Conservation (phyloP, 495 filamentous ascomycete genomes). For the Penicillium fimorum region DNA sequence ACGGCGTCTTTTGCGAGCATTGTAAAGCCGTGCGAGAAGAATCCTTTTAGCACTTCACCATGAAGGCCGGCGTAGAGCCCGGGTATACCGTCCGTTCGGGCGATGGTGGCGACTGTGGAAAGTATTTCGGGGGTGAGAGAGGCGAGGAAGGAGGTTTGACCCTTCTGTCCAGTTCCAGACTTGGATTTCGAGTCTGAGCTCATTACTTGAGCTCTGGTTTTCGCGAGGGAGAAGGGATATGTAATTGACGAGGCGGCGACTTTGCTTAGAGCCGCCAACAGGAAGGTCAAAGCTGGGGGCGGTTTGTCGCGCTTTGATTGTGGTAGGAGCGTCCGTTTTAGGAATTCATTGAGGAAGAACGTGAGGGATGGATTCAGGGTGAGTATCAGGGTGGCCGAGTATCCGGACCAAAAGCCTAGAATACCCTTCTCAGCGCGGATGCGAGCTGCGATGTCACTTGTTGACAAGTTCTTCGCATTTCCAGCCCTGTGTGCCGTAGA, state of each 20-base stretch:
- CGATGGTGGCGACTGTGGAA: conserved; percentile 60
- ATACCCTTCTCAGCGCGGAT: conserved; percentile 73
- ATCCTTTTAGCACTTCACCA: conserved; percentile 78
- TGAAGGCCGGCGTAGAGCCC: conserved; percentile 76
- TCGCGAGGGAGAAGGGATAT: conserved; percentile 84
- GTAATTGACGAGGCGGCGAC: conserved; percentile 74
- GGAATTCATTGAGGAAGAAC: conserved; percentile 73
- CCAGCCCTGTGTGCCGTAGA: conserved; percentile 45
- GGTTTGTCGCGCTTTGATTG: conserved; percentile 52
- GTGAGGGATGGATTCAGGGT: conserved; percentile 87
- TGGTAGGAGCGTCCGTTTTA: conserved; percentile 59
- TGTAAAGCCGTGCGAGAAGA: conserved; percentile 84
- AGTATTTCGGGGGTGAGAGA: conserved; percentile 56
- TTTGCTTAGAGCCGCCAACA: conserved; percentile 81
- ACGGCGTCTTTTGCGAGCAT: conserved; percentile 84
- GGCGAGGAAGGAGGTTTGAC: conserved; percentile 13
- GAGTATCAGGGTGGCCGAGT: conserved; percentile 74
- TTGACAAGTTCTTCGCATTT: conserved; percentile 18
- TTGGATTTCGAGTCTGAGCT: conserved; percentile 8
- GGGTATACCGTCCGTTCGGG: conserved; percentile 60
- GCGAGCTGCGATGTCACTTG: conserved; percentile 58
- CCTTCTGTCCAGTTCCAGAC: neutral
- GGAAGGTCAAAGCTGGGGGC: conserved; percentile 55
- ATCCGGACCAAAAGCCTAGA: conserved; percentile 85
- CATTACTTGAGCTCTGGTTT: conserved; percentile 67